A percentile compares a stretch with the other conserved stretches of the same genome.
phyloP scores from a whole-genome alignment of 306 rosid genomes.

The Prunus dulcis region DNA sequence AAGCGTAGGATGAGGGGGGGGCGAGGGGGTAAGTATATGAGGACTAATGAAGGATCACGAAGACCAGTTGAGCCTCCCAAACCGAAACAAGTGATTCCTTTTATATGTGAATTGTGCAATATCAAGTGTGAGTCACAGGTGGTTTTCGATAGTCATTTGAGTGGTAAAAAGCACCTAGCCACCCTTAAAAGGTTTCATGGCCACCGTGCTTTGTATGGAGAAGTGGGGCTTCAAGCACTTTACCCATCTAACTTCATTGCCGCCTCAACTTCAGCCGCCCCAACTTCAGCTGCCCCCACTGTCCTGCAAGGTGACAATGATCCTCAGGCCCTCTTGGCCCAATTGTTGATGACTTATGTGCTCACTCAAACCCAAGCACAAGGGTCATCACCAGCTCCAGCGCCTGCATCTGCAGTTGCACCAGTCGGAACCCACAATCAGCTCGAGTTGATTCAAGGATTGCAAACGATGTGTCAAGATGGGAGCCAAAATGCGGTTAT shows the following conservation, averaged over 20 bases:
- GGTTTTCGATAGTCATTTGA: constrained; percentile 68
- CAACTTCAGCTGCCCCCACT: constrained; percentile 31
- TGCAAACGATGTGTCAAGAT: constrained; percentile 4
- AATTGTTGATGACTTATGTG: constrained; percentile 52
- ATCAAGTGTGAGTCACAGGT: constrained; percentile 73
- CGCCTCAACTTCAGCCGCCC: constrained; percentile 26
- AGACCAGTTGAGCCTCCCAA: constrained; percentile 41
- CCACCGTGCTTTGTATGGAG: constrained; percentile 40
- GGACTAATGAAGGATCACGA: constrained; percentile 53
- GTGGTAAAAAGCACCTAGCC: constrained; percentile 60
- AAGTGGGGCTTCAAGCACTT: constrained; percentile 47
- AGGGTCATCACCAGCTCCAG: constrained; percentile 7
- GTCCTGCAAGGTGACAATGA: constrained; percentile 61
- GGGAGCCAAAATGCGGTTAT: constrained; percentile 7
- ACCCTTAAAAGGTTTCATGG: constrained; percentile 53
- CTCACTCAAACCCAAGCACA: constrained; percentile 47
- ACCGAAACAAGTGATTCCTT: constrained; percentile 38
- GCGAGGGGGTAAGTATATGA: constrained; percentile 46
- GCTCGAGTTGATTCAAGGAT: constrained; percentile 12
- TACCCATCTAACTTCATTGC: constrained; percentile 38
- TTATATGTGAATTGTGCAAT: constrained; percentile 71
- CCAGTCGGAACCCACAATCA: constrained; percentile 19
- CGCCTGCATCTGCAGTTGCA: constrained; percentile 22
- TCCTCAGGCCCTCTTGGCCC: constrained; percentile 71
- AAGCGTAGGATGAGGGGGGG: constrained; percentile 71